Percentiles rank a stretch among this genome's conserved stretches.
Evolutionary conservation across 441 rosid species (phyloP).

Genomic region (Adansonia grandidieri): DNA sequence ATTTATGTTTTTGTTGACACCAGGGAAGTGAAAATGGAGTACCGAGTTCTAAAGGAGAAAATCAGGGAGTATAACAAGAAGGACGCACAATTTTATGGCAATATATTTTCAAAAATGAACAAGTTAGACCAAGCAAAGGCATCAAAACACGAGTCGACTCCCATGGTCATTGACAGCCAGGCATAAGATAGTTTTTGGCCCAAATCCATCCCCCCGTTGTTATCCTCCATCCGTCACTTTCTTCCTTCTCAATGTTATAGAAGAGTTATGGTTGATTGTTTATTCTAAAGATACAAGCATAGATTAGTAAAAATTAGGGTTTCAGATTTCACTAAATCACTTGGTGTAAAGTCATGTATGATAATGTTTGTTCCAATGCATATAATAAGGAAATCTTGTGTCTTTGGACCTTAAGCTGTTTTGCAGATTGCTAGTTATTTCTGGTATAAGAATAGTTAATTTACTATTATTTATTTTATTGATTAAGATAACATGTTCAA

Average conservation of each 20-base stretch:
- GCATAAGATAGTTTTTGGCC: constrained; percentile 21
- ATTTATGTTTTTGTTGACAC: constrained; percentile 1
- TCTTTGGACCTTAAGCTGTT: constrained; percentile 20
- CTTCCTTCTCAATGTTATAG: neutral
- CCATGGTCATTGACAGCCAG: constrained; percentile 37
- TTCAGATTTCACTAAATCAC: neutral
- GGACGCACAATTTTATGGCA: constrained; percentile 51
- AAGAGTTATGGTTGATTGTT: neutral
- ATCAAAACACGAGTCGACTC: constrained; percentile 15
- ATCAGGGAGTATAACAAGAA: constrained; percentile 53
- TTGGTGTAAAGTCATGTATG: neutral
- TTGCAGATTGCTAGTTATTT: neutral
- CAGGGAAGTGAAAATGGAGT: constrained; percentile 81
- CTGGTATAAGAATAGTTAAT: neutral
- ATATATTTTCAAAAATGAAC: constrained; percentile 49
- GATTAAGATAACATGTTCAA: neutral
- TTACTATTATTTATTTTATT: constrained; percentile 9
- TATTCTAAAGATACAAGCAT: neutral
- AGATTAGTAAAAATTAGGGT: neutral
- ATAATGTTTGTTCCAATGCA: neutral
- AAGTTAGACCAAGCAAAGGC: constrained; percentile 25
- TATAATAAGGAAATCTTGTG: neutral
- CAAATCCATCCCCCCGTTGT: neutral
- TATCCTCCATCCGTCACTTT: too few relatives aligned
- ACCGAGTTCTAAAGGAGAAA: constrained; percentile 66